Base-by-base conservation (phyloP, 352 stramenopile species). In the Thalassiosira livingstoniorum region DNA sequence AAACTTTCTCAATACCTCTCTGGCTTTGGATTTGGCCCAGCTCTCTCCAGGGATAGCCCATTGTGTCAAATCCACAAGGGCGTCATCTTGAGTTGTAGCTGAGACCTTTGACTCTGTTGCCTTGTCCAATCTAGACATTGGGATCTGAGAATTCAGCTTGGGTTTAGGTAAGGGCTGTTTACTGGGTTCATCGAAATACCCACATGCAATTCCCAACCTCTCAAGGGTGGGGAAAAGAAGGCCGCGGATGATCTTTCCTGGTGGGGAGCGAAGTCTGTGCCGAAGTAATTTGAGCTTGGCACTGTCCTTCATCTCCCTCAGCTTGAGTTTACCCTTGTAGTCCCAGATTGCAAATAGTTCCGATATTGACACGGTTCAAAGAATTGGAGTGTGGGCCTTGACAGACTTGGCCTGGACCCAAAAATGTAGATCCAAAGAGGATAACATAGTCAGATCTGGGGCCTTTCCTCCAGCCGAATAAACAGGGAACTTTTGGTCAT, bases 321-420 rank as follows among this genome's bases (percentile, higher is more conserved):
- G 60, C 34, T 35, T 29, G 25, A 62, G 55, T 62, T 43, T 72
- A 43, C 13, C 61, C 37, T 55, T 35, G 32, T 80, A 80, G 62
- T 80, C 73, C 73, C 73, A 80, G 29, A 80, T 80, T 27, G 73
- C 73, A 67, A 75, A 62, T 7, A 80, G 55, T 57, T 80, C 73
- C 11, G n/a, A 13, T 4, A 54, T 2, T 42, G 23, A 35, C 4
- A 75, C 32, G 21, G 29, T 62, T 25, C 63, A 29, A 0, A 75
- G 27, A 4, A 80, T 31, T 54, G 21, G 43, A n/a, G n/a, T n/a
- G n/a, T n/a, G n/a, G n/a, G n/a, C n/a, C n/a, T n/a, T n/a, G n/a
- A n/a, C n/a, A n/a, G n/a, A n/a, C n/a, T n/a, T n/a, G n/a, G n/a
- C n/a, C n/a, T n/a, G n/a, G n/a, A n/a, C n/a, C n/a, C n/a, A n/a